phyloP scores from a whole-genome alignment of 345 rosid species.

The Ricinus communis region DNA sequence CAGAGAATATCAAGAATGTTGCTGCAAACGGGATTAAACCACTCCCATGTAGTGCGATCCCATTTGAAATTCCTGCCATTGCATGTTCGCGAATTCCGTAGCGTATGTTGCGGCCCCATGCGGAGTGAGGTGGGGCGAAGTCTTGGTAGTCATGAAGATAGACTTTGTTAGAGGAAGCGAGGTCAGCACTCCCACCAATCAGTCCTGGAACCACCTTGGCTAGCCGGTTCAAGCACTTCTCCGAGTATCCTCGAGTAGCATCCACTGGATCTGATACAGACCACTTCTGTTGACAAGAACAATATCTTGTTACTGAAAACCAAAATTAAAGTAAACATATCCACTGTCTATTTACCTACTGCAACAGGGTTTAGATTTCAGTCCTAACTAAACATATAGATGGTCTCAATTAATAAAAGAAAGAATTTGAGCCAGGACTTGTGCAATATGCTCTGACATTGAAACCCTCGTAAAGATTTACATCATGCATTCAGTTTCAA shows the following conservation, averaged over 20 bases:
- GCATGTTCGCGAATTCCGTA: constrained; percentile 41
- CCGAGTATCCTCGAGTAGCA: constrained; percentile 33
- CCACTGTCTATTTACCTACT: background rate
- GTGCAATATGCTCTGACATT: too few relatives aligned
- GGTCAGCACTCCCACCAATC: constrained; percentile 45
- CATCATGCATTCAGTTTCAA: too few relatives aligned
- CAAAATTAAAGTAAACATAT: too few relatives aligned
- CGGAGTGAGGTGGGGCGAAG: constrained; percentile 22
- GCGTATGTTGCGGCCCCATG: constrained; percentile 31
- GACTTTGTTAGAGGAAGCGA: constrained; percentile 36
- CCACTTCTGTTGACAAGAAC: constrained; percentile 30
- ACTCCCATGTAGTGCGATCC: constrained; percentile 35
- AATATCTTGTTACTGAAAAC: background rate
- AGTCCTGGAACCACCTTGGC: constrained; percentile 38
- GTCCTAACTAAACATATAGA: background rate
- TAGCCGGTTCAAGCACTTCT: constrained; percentile 35
- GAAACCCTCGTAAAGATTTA: too few relatives aligned
- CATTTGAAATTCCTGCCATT: constrained; percentile 43
- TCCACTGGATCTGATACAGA: constrained; percentile 27
- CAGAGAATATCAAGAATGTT: constrained; percentile 37
- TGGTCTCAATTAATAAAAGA: too few relatives aligned
- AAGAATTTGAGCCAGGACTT: too few relatives aligned
- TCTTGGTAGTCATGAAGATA: constrained; percentile 24
- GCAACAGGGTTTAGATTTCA: too few relatives aligned
- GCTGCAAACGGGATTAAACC: constrained; percentile 37